Conservation (phyloP, 2,329 filamentous ascomycete species). For the Grosmannia clavigera region DNA sequence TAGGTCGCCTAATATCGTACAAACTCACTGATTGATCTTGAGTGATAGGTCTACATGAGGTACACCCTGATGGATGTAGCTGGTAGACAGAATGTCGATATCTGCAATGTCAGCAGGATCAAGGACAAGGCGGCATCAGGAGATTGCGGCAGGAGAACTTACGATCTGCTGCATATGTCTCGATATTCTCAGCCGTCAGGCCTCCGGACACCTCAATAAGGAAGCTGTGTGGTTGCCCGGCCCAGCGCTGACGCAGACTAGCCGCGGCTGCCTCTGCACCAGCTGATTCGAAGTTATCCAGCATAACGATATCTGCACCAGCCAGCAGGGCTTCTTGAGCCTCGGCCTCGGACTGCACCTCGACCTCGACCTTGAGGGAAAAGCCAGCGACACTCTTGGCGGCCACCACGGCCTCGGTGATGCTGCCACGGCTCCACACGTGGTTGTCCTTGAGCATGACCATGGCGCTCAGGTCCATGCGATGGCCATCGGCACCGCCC, state of each 20-base stretch:
- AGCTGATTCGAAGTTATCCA: slow-evolving; percentile 77
- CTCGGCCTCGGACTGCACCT: slow-evolving; percentile 78
- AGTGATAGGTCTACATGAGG: slow-evolving; percentile 91
- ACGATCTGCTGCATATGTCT: slow-evolving; percentile 65
- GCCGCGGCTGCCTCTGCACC: slow-evolving; percentile 63
- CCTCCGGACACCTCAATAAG: slow-evolving; percentile 90
- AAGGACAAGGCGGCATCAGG: background rate
- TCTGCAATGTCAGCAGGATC: slow-evolving; percentile 33
- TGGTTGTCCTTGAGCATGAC: slow-evolving; percentile 99
- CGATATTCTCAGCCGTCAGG: slow-evolving; percentile 72
- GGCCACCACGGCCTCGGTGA: slow-evolving; percentile 71
- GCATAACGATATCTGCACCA: slow-evolving; percentile 91
- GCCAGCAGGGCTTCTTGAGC: slow-evolving; percentile 84
- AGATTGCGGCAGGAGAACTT: slow-evolving; percentile 18
- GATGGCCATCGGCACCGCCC: slow-evolving; percentile 81
- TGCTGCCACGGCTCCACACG: slow-evolving; percentile 81
- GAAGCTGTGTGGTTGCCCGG: slow-evolving; percentile 52
- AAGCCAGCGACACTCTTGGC: slow-evolving; percentile 81
- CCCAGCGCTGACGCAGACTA: slow-evolving; percentile 70
- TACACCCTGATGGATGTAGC: slow-evolving; percentile 91
- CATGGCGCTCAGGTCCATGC: slow-evolving; percentile 87
- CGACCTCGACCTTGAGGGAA: slow-evolving; percentile 87
- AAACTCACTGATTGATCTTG: slow-evolving; percentile 51
- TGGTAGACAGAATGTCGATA: slow-evolving; percentile 92
- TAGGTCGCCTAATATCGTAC: too few species aligned